Conservation (phyloP, 1,139 yeast species). For the Pichia sp. region DNA sequence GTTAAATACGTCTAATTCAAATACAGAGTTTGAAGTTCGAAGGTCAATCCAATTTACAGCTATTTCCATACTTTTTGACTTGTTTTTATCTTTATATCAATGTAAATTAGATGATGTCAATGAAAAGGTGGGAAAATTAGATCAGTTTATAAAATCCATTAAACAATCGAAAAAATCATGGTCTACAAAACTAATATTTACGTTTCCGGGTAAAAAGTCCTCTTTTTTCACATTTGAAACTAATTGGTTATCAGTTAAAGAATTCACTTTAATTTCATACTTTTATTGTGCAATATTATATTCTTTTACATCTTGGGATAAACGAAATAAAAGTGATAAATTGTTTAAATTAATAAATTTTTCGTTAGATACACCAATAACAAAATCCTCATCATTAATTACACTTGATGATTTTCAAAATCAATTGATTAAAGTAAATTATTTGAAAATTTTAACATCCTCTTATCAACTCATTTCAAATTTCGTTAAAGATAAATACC, state of each 20-base stretch:
- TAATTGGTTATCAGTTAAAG: conserved; percentile 39
- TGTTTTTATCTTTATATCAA: conserved; percentile 29
- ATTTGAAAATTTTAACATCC: conserved; percentile 28
- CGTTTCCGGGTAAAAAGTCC: conserved; percentile 24
- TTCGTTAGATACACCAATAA: background rate
- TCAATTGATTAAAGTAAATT: conserved; percentile 27
- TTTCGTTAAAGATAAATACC: conserved; percentile 28
- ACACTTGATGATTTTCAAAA: conserved; percentile 20
- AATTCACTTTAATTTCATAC: conserved; percentile 38
- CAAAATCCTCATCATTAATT: background rate
- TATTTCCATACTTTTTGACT: conserved; percentile 28
- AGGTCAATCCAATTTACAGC: conserved; percentile 33
- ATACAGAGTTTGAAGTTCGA: background rate
- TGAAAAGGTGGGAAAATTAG: conserved; percentile 28
- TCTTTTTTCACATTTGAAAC: conserved; percentile 21
- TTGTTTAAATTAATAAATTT: conserved; percentile 27
- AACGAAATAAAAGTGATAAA: conserved; percentile 32
- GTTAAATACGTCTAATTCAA: conserved; percentile 12
- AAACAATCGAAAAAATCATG: conserved; percentile 16
- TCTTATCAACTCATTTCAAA: conserved; percentile 35
- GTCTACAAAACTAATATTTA: conserved; percentile 24
- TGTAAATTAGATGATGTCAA: conserved; percentile 28
- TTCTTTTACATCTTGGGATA: conserved; percentile 33
- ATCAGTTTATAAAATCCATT: conserved; percentile 26
- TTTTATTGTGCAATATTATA: conserved; percentile 26